phyloP scores from a whole-genome alignment of 192 early-diverging fungal species.

The Entophlyctis luteolus region DNA sequence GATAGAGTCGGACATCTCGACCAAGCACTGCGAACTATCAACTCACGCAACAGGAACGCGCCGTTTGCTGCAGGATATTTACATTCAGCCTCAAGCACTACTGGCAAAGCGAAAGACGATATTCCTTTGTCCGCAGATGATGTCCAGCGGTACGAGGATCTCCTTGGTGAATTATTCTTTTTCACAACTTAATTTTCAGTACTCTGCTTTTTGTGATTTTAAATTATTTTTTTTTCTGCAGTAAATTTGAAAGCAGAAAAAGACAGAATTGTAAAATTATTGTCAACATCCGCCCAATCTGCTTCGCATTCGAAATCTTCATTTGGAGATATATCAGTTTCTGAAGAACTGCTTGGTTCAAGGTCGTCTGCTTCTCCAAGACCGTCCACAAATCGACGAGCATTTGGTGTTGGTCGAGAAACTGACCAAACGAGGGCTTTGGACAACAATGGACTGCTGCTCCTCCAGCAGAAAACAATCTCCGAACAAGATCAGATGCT shows the following conservation, averaged over 20 bases:
- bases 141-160: constrained; percentile 70
- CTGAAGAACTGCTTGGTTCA: background rate
- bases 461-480: constrained; percentile 76
- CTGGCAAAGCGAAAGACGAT: background rate
- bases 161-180: constrained; percentile 46
- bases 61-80: no score
- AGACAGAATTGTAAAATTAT: background rate
- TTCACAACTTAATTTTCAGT: background rate
- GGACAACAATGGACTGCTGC: constrained; percentile 70
- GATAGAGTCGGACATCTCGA: constrained; percentile 55
- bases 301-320: background rate
- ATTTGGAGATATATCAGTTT: background rate
- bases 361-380: background rate
- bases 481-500: constrained; percentile 76
- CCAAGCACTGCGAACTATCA: constrained; percentile 34
- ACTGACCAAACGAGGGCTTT: constrained; percentile 74
- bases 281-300: constrained; percentile 40
- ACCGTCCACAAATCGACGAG: constrained; percentile 45
- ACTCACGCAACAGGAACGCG: constrained; percentile 44
- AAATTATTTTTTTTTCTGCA: background rate
- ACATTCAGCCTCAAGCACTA: constrained; percentile 20
- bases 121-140: constrained; percentile 62
- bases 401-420: constrained; percentile 72
- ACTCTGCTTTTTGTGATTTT: background rate
- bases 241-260: constrained; percentile 49